Conservation (phyloP, 2,329 filamentous ascomycete species). For the Ophiostoma sp. region DNA sequence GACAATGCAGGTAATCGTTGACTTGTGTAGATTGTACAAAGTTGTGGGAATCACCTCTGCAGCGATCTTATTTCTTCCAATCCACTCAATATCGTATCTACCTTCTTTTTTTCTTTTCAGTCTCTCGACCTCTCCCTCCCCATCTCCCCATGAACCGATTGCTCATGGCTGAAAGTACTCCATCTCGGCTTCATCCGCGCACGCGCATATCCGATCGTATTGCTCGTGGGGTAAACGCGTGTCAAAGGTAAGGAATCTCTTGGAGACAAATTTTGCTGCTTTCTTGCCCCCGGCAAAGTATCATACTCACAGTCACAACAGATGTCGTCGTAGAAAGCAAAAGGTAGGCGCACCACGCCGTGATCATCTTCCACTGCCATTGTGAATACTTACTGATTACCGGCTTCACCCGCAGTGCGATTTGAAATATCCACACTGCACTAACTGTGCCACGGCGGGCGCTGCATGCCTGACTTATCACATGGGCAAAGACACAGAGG, state of each 20-base stretch:
- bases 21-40: not conserved
- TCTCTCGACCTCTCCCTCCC: too few species aligned
- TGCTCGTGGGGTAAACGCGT: not conserved
- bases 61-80: not conserved
- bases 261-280: too few species aligned
- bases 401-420: not conserved
- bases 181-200: not conserved
- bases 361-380: not conserved
- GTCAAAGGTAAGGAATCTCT: not conserved
- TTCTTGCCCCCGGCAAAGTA: too few species aligned
- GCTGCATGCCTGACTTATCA: not conserved
- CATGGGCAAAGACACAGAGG: not conserved
- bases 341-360: not conserved
- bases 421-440: not conserved
- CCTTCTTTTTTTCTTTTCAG: too few species aligned
- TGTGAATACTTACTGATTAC: not conserved
- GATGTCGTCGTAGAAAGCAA: not conserved
- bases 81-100: not conserved
- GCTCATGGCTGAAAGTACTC: not conserved
- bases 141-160: not conserved
- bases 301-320: not conserved
- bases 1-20: too few species aligned
- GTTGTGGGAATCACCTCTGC: not conserved
- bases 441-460: not conserved
- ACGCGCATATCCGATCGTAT: not conserved